A percentile compares a stretch with the other conserved stretches of the same genome.
These are phyloP conservation scores for Talaromyces rugulosus DNA, from an alignment of 2,329 filamentous ascomycete genomes.

Conservation along the genomic window DNA sequence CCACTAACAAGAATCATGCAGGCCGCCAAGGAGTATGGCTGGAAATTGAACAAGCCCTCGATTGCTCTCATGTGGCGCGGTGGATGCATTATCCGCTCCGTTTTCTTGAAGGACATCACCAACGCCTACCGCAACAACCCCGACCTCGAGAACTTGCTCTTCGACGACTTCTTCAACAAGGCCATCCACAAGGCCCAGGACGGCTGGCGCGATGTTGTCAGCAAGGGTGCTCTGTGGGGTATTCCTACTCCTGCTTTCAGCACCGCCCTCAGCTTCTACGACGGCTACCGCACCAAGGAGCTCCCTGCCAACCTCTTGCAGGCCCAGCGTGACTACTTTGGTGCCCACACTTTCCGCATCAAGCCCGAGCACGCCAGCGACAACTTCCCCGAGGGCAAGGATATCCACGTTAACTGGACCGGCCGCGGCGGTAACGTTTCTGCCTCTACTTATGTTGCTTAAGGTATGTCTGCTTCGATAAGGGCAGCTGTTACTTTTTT, in stretches of 20 bases:
- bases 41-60: conserved; percentile 99
- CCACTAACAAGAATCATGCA: conserved; percentile 36
- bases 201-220: conserved; percentile 86
- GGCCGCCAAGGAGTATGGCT: conserved; percentile 92
- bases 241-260: conserved; percentile 96
- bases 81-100: conserved; percentile 98
- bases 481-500: not conserved
- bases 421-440: conserved; percentile 95
- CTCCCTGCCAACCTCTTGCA: conserved; percentile 97
- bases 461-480: conserved; percentile 35
- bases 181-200: conserved; percentile 94
- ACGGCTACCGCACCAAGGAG: conserved; percentile 95
- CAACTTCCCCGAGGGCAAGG: conserved; percentile 77
- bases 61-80: conserved; percentile 99
- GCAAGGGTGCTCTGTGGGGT: conserved; percentile 88
- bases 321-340: conserved; percentile 99
- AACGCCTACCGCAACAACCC: conserved; percentile 91
- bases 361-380: conserved; percentile 73
- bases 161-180: conserved; percentile 99
- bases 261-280: conserved; percentile 96
- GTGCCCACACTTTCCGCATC: conserved; percentile 84
- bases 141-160: conserved; percentile 95
- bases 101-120: conserved; percentile 99
- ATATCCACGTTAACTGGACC: conserved; percentile 99
- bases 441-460: conserved; percentile 96